Evolutionary conservation across 179 eudicot genomes (phyloP).

Genomic region (Silene vulgaris): DNA sequence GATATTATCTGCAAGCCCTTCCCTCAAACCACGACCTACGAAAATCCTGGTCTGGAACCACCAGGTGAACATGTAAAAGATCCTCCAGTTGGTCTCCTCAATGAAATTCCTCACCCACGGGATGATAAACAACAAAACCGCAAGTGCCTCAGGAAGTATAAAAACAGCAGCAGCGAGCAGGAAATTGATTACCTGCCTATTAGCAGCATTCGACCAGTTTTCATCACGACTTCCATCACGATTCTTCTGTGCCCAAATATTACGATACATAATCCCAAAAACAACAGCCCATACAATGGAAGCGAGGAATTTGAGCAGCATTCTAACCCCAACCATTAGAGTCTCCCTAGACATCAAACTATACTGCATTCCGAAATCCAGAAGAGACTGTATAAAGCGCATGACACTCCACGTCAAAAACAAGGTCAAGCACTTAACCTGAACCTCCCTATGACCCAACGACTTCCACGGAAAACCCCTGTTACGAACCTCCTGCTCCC

Average conservation of each 20-base stretch:
- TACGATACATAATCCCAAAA: conserved; percentile 54
- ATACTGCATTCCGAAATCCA: conserved; percentile 71
- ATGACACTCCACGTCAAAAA: conserved; percentile 80
- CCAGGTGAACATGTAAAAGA: conserved; percentile 77
- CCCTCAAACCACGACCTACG: conserved; percentile 86
- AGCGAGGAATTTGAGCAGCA: conserved; percentile 54
- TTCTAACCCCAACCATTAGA: conserved; percentile 55
- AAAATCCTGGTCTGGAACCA: conserved; percentile 85
- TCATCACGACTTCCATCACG: conserved; percentile 34
- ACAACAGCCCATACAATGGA: conserved; percentile 59
- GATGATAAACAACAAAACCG: conserved; percentile 54
- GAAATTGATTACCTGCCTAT: conserved; percentile 47
- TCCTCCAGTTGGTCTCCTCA: conserved; percentile 80
- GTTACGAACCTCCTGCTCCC: conserved; percentile 39
- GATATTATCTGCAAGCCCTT: conserved; percentile 75
- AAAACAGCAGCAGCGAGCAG: conserved; percentile 57
- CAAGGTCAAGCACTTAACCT: conserved; percentile 59
- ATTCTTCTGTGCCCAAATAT: conserved; percentile 59
- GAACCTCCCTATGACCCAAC: conserved; percentile 42
- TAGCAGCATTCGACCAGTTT: conserved; percentile 46
- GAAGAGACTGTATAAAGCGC: conserved; percentile 66
- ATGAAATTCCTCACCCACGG: conserved; percentile 79
- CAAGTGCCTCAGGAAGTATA: conserved; percentile 60
- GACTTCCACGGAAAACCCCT: conserved; percentile 67
- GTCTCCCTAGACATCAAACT: conserved; percentile 78